Base-by-base conservation (phyloP, 352 stramenopile species). In the Phytophthora colocasiae region DNA sequence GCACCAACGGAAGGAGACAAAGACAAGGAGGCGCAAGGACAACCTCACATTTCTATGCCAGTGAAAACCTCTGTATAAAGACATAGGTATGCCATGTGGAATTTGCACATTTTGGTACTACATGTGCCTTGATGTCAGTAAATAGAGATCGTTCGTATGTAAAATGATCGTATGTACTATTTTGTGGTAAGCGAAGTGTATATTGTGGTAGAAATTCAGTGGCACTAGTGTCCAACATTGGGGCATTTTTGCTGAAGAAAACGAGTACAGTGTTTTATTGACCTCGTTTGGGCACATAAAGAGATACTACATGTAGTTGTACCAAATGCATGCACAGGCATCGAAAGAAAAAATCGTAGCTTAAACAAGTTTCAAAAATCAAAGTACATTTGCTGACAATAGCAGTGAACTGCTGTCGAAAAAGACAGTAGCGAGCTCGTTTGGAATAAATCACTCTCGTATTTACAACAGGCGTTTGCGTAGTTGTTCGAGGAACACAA, bases 401-500 rank as follows among this genome's bases (percentile, higher is more conserved):
- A 36, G 31, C 31, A 14, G 0, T 36, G 31, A 34, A 8, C 19
- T 22, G 19, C 22, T 22, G 11, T 31, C 43, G 24, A 10, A 1
- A 27, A 15, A 48, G 8, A 17, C 5, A 0, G 12, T 29, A 48
- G 19, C 17, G 22, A 48, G 4, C 40, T 29, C 5, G 9, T 46
- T 41, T 51, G 50, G 48, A 49, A 43, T 15, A 50, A 17, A 31
- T 2, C 39, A 32, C 10, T 34, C 8, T 15, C 48, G 9, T 14
- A 17, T 47, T 26, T 69, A 91, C 47, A 92, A 69, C 66, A 95
- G 65, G 29, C 84, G 75, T 64, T 83, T 87, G 36, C 84, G 86
- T 6, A 95, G 73, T 58, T 95, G 86, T 47, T 95, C 86, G 12
- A 95, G 63, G 53, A 92, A 93, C n/a, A 95, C 83, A 47, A 95